Base-by-base conservation (phyloP, 805 yeast genomes). In the Yarrowia sp. region DNA sequence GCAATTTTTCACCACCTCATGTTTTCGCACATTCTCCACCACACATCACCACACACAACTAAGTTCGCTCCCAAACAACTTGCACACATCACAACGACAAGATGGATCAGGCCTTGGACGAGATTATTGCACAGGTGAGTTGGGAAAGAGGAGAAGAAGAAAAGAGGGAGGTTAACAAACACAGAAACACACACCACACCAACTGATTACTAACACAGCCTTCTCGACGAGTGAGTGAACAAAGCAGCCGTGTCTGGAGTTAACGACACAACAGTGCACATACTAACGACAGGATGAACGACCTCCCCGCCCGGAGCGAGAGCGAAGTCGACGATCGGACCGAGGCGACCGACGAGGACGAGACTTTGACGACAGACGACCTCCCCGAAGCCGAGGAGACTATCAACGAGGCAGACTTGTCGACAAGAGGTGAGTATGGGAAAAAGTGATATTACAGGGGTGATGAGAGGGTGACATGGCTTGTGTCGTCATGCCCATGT, bases 31-130 rank as follows among this genome's bases (percentile, higher is more conserved):
- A 24, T 24, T 24, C 36, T 33, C 38, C 38, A 36, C 38, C 38
- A 36, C 38, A 15, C 9, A 46, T 24, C 56, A 17, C 56, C 40
- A 33, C n/a, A 53, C 46, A 24, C 30, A 14, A 30, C 33, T 17
- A 58, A 43, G 64, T 55, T 55, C 63, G n/a, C 46, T n/a, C 63
- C 47, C 47, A 47, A 47, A 47, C 52, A 40, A 42, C 50, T 33
- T 40, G 36, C 50, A 58, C 64, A 42, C 49, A 42, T 40, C 40
- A 58, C 64, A 13, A 55, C 61, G 46, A 58, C 64, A 58, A 50
- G 50, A 58, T 58, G 64, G 64, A 58, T 33, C 64, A 58, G 64
- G 64, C 64, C 50, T 14, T 58, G 64, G 64, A 58, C 64, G 64
- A 58, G 64, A 58, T 58, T 58, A 58, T 58, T 42, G n/a, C 39